Evolutionary conservation across 176 grass and related monocot species (phyloP).

Genomic region (Ampelocalamus luodianensis): DNA sequence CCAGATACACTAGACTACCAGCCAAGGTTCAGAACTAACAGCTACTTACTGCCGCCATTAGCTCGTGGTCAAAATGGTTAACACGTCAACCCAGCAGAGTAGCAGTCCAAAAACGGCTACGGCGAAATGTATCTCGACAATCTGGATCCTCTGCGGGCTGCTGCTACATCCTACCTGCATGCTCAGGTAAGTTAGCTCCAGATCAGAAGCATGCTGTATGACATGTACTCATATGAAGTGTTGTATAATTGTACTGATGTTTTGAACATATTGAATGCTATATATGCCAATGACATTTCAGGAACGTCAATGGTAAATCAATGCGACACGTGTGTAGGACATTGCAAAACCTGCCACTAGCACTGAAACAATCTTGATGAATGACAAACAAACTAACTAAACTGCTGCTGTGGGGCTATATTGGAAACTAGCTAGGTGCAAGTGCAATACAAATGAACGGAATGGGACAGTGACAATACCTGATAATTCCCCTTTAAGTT

Average conservation of each 20-base stretch:
- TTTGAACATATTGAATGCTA: not conserved
- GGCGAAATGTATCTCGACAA: not conserved
- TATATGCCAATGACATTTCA: not conserved
- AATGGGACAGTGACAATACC: not conserved
- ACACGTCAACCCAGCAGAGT: not conserved
- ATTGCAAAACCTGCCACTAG: not conserved
- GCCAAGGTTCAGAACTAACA: not conserved
- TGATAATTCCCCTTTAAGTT: no score
- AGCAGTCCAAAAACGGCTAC: slow-evolving; percentile 6
- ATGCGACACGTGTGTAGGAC: not conserved
- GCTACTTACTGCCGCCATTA: not conserved
- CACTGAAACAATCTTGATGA: not conserved
- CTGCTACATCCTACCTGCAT: not conserved
- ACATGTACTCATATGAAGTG: not conserved
- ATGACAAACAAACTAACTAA: not conserved
- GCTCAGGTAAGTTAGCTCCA: not conserved
- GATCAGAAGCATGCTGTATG: not conserved
- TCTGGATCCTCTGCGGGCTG: not conserved
- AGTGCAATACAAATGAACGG: not conserved
- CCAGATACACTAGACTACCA: not conserved
- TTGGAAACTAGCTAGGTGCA: not conserved
- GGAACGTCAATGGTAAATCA: not conserved
- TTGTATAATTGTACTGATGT: not conserved
- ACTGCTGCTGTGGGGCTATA: not conserved
- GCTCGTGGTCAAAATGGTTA: slow-evolving; percentile 4